Conservation (phyloP, 768 basidiomycete genomes). For the Mrakia frigida region DNA sequence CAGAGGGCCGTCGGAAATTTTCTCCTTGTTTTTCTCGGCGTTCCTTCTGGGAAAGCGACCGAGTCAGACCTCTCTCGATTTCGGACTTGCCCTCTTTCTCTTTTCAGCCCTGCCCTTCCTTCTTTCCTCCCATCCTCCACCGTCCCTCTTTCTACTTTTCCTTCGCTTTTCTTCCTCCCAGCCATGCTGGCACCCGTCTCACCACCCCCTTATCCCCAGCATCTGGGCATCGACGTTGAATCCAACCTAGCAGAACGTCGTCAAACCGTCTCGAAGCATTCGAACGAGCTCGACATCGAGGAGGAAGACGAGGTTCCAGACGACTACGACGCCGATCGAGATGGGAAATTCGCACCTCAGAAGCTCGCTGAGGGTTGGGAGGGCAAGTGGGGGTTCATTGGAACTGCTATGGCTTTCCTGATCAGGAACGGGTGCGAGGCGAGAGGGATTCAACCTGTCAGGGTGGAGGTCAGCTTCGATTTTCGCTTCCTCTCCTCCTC, state of each 20-base stretch:
- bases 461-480: conserved; percentile 17
- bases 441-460: conserved; percentile 28
- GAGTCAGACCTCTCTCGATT: too few species aligned
- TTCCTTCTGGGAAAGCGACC: too few species aligned
- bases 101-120: background rate
- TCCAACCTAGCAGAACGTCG: background rate
- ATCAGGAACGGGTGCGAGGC: conserved; percentile 28
- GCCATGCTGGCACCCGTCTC: background rate
- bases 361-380: conserved; percentile 20
- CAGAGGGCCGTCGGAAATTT: too few species aligned
- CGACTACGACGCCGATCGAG: conserved; percentile 11
- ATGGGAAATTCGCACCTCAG: conserved; percentile 12
- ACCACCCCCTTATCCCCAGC: background rate
- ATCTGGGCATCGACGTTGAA: background rate
- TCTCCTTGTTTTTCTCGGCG: too few species aligned
- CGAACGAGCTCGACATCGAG: conserved; percentile 4
- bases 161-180: background rate
- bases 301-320: conserved; percentile 9
- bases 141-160: background rate
- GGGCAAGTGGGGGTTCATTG: conserved; percentile 29
- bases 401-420: conserved; percentile 14
- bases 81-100: too few species aligned
- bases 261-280: background rate
- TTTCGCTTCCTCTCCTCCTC: background rate
- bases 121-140: background rate